Conservation (phyloP, 352 stramenopile species). For the Phytopythium ostracodes region DNA sequence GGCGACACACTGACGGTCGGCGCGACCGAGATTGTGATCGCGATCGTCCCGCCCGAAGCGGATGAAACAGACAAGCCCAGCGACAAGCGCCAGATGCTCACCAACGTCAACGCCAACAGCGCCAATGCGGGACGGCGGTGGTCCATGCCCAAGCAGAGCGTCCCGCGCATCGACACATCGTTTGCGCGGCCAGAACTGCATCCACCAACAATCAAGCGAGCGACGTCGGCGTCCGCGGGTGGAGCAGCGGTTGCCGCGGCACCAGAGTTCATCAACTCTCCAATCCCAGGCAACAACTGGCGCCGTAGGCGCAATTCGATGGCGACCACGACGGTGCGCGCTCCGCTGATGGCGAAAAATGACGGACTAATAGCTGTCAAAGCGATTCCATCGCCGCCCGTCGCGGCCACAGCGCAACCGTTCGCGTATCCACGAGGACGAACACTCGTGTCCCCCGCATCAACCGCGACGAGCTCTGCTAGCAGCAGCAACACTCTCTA, state of each 20-base stretch:
- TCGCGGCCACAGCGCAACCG: conserved; percentile 9
- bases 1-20: conserved; percentile 57
- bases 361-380: not conserved
- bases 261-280: conserved; percentile 59
- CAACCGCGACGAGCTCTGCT: conserved; percentile 4
- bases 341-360: not conserved
- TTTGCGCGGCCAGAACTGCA: not conserved
- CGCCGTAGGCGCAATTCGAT: conserved; percentile 52
- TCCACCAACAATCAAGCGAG: conserved; percentile 3
- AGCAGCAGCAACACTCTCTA: conserved; percentile 2
- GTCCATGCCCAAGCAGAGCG: conserved; percentile 17
- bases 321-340: conserved; percentile 24
- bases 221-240: not conserved
- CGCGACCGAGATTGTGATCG: conserved; percentile 45
- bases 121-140: conserved; percentile 5
- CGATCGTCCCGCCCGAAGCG: conserved; percentile 15
- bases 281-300: conserved; percentile 36
- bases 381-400: conserved; percentile 16
- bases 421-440: conserved; percentile 21
- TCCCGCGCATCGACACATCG: conserved; percentile 30
- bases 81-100: conserved; percentile 6
- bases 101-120: conserved; percentile 9
- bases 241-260: conserved; percentile 7
- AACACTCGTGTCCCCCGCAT: conserved; percentile 16
- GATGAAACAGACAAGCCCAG: conserved; percentile 6